phyloP scores from a whole-genome alignment of 495 filamentous ascomycete species.

The Entonaema liquescens region DNA sequence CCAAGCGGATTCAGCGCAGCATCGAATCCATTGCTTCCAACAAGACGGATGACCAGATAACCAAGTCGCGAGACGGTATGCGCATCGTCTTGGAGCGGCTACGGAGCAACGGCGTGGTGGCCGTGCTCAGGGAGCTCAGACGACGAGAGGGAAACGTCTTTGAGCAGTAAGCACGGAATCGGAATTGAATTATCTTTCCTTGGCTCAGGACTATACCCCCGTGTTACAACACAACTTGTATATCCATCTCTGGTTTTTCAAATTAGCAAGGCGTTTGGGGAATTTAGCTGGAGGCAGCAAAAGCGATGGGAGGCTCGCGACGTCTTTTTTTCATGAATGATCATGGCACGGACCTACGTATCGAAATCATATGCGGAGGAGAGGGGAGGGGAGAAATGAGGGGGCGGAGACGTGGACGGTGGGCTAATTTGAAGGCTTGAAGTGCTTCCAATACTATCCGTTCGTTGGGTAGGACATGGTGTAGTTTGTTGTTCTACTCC shows the following conservation, averaged over 20 bases:
- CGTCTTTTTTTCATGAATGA: slow-evolving; percentile 2
- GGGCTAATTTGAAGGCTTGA: slow-evolving; percentile 20
- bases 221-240: slow-evolving; percentile 23
- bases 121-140: slow-evolving; percentile 87
- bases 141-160: slow-evolving; percentile 63
- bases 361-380: neutral
- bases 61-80: slow-evolving; percentile 95
- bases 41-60: slow-evolving; percentile 81
- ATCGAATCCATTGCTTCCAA: slow-evolving; percentile 90
- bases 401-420: neutral
- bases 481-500: slow-evolving; percentile 43
- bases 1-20: slow-evolving; percentile 80
- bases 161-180: slow-evolving; percentile 25
- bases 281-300: slow-evolving; percentile 23
- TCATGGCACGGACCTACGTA: slow-evolving; percentile 11
- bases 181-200: neutral
- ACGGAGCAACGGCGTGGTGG: slow-evolving; percentile 78
- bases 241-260: slow-evolving; percentile 31
- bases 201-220: neutral
- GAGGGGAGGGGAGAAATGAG: slow-evolving; percentile 1
- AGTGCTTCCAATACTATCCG: slow-evolving; percentile 17
- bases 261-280: slow-evolving; percentile 48
- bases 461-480: slow-evolving; percentile 13
- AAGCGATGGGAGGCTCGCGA: slow-evolving; percentile 21
- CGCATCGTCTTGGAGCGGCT: slow-evolving; percentile 88